phyloP scores from a whole-genome alignment of 805 yeast species.

The Allodekkera sacchari region DNA sequence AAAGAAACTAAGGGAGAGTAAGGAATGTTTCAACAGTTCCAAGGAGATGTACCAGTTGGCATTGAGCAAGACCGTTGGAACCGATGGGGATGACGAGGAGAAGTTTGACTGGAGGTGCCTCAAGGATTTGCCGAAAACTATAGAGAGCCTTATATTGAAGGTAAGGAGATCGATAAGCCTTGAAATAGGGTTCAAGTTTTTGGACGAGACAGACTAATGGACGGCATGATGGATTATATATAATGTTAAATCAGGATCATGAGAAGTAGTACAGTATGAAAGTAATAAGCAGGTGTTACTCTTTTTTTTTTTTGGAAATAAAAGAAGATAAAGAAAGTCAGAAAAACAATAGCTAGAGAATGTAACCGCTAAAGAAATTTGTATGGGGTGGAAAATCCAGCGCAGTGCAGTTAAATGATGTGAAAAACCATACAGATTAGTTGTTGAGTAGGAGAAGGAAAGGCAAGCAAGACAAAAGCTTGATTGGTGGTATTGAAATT shows the following conservation, averaged over 20 bases:
- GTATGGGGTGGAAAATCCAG: no score
- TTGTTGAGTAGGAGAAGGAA: no score
- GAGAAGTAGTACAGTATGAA: not conserved
- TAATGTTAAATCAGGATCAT: not conserved
- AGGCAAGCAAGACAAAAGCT: no score
- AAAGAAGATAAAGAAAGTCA: no score
- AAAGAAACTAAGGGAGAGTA: constrained; percentile 7
- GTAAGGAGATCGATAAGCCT: constrained; percentile 18
- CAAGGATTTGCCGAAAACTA: constrained; percentile 8
- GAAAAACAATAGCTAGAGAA: no score
- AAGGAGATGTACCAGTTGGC: constrained; percentile 15
- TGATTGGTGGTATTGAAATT: no score
- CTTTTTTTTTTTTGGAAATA: no score
- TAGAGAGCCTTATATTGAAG: constrained; percentile 10
- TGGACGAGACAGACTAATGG: constrained; percentile 12
- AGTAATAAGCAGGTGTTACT: not conserved
- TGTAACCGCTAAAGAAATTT: no score
- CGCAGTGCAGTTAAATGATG: no score
- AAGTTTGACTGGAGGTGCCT: constrained; percentile 13
- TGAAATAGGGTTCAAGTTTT: constrained; percentile 22
- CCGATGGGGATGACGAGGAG: not conserved
- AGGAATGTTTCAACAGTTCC: constrained; percentile 8
- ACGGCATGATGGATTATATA: no score
- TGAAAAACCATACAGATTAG: no score
- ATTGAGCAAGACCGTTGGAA: constrained; percentile 2